Evolutionary conservation across 306 rosid genomes (phyloP), one percentile per base, ranked within the genome.

Genomic region (Malus sylvestris): DNA sequence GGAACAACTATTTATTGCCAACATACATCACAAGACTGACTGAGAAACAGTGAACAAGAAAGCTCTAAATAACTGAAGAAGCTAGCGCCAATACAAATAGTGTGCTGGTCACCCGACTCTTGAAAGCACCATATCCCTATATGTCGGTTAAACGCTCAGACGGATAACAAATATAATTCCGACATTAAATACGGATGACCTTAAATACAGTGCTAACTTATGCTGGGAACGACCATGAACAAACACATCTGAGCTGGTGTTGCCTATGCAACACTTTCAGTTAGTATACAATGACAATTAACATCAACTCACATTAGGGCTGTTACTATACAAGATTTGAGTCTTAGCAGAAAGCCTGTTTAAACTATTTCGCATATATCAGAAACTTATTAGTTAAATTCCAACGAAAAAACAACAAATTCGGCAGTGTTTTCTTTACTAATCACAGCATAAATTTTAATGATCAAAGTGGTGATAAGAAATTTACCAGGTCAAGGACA

Each of bases 401-500:
- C 58, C 42, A 25, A 40, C 4, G 42, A 72, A 35, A 32, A 57
- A 71, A 14, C 2, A 6, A 9, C 1, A 13, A 71, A n/a, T 32
- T 5, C 33, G 27, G 32, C 75, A 72, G 33, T 8, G 15, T n/a
- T 53, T 23, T 11, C 67, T 23, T 4, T 8, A 38, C 53, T 35
- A 10, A 4, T 66, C 45, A 35, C 49, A 38, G 29, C 25, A 33
- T 4, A 72, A 58, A 16, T 8, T 25, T 73, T 40, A 20, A 18
- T 46, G 20, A 60, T n/a, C 18, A 70, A 77, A 68, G 51, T 4
- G 14, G 42, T 7, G 44, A 5, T 32, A 51, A 13, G 52, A 0
- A 49, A 45, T 64, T 81, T 79, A 94, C 97, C 90, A 91, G 52
- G 77, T 94, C 91, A 67, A 94, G 93, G 71, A 94, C 90, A 77